phyloP scores from a whole-genome alignment of 345 rosid species.

The Eucalyptus globulus region DNA sequence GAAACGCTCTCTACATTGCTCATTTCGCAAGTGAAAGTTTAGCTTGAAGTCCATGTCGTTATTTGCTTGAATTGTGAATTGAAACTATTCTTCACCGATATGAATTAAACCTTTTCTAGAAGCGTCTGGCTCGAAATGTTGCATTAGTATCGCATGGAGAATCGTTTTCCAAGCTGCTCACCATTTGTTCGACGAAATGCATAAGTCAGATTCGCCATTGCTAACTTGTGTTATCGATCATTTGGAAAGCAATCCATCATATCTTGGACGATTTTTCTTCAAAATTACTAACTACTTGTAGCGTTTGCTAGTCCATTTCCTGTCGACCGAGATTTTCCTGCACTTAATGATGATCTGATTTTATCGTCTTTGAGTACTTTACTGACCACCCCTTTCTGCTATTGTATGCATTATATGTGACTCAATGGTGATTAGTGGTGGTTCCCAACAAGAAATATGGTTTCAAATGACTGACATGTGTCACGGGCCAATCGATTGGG shows the following conservation, averaged over 20 bases:
- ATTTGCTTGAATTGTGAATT: background rate
- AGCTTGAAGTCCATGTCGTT: background rate
- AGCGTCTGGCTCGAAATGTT: background rate
- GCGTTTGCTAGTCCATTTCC: background rate
- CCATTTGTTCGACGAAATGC: background rate
- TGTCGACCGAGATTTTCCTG: background rate
- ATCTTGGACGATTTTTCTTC: background rate
- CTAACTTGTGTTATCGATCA: background rate
- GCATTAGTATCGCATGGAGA: background rate
- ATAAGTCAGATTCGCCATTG: background rate
- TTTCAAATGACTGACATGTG: background rate
- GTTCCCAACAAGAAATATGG: background rate
- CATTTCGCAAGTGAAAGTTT: background rate
- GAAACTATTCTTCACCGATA: background rate
- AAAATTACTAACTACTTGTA: too few species aligned
- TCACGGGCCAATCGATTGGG: too few species aligned
- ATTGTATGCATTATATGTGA: background rate
- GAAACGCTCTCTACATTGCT: background rate
- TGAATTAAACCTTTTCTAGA: background rate
- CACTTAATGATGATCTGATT: background rate
- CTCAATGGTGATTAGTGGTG: background rate
- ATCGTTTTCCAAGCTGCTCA: background rate
- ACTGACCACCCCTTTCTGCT: background rate
- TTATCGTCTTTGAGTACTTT: background rate
- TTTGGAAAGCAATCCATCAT: background rate